phyloP scores from a whole-genome alignment of 2,329 filamentous ascomycete genomes.

The Ceratocystis huliohia region DNA sequence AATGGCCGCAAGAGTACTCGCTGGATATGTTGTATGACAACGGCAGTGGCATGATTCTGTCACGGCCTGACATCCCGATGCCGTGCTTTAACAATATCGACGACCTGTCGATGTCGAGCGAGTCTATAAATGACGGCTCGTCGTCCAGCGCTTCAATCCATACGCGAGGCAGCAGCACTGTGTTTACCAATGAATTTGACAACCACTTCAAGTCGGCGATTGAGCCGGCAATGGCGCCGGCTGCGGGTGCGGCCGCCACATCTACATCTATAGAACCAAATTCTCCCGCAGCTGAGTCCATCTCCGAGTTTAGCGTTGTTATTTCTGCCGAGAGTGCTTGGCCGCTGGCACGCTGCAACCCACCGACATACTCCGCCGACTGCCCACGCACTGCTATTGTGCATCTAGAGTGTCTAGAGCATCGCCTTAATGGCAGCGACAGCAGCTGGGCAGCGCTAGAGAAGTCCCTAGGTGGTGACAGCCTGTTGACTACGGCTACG shows the following conservation, averaged over 20 bases:
- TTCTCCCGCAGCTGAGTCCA: not conserved
- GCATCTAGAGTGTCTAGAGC: conserved; percentile 39
- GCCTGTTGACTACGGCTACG: conserved; percentile 19
- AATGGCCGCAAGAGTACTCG: conserved; percentile 33
- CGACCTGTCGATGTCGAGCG: conserved; percentile 27
- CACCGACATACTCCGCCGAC: conserved; percentile 32
- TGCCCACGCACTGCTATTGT: conserved; percentile 40
- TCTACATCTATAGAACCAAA: not conserved
- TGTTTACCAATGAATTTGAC: conserved; percentile 33
- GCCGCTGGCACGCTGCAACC: conserved; percentile 41
- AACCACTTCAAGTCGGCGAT: conserved; percentile 26
- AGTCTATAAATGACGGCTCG: conserved; percentile 23
- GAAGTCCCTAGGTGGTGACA: conserved; percentile 29
- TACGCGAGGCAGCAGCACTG: conserved; percentile 37
- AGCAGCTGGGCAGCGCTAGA: conserved; percentile 36
- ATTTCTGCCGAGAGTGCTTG: conserved; percentile 38
- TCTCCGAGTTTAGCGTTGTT: conserved; percentile 36
- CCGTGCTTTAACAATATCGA: conserved; percentile 31
- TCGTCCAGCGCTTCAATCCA: conserved; percentile 35
- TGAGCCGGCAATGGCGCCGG: conserved; percentile 23
- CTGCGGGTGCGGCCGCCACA: conserved; percentile 25
- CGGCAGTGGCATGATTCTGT: conserved; percentile 25
- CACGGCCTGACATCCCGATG: conserved; percentile 29
- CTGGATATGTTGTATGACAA: conserved; percentile 34
- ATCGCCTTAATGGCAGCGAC: conserved; percentile 35